phyloP scores from a whole-genome alignment of 768 basidiomycete species.

The Mycena chlorophos region DNA sequence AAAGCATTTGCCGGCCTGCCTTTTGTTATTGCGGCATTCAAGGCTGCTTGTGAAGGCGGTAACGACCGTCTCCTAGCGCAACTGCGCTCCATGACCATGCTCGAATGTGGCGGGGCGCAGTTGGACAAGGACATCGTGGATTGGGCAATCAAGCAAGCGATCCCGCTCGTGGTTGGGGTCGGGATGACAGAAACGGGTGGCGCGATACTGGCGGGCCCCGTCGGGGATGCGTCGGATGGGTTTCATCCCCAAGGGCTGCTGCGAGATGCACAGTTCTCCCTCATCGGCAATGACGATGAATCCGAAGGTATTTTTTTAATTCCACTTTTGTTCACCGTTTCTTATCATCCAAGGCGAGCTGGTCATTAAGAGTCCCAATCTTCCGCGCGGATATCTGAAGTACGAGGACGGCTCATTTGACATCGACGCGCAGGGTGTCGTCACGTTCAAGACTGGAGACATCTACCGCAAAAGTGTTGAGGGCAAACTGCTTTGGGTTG shows the following conservation, averaged over 20 bases:
- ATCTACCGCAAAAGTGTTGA: slow-evolving; percentile 5
- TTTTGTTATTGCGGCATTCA: slow-evolving; percentile 12
- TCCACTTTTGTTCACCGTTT: no score
- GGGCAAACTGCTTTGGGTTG: slow-evolving; percentile 11
- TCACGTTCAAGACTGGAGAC: slow-evolving; percentile 18
- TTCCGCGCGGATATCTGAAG: slow-evolving; percentile 15
- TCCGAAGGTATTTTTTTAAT: no score
- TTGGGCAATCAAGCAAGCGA: slow-evolving; percentile 5
- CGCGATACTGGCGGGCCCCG: slow-evolving; percentile 9
- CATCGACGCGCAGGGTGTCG: slow-evolving; percentile 9
- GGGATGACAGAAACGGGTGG: slow-evolving; percentile 22
- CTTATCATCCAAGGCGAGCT: slow-evolving; percentile 15
- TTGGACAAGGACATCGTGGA: background rate
- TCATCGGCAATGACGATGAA: slow-evolving; percentile 9
- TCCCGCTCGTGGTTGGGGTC: slow-evolving; percentile 13
- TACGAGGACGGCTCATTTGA: slow-evolving; percentile 16
- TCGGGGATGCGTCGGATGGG: slow-evolving; percentile 3
- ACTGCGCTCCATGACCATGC: slow-evolving; percentile 10
- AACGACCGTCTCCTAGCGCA: background rate
- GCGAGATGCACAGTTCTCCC: slow-evolving; percentile 8
- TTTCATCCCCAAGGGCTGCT: slow-evolving; percentile 1
- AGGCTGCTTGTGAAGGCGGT: slow-evolving; percentile 7
- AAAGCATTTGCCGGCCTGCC: slow-evolving; percentile 12
- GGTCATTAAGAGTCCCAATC: slow-evolving; percentile 10
- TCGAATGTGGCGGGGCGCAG: slow-evolving; percentile 16